These are phyloP conservation scores for Limnanthes douglasii DNA, from an alignment of 345 rosid genomes.

Conservation along the genomic window DNA sequence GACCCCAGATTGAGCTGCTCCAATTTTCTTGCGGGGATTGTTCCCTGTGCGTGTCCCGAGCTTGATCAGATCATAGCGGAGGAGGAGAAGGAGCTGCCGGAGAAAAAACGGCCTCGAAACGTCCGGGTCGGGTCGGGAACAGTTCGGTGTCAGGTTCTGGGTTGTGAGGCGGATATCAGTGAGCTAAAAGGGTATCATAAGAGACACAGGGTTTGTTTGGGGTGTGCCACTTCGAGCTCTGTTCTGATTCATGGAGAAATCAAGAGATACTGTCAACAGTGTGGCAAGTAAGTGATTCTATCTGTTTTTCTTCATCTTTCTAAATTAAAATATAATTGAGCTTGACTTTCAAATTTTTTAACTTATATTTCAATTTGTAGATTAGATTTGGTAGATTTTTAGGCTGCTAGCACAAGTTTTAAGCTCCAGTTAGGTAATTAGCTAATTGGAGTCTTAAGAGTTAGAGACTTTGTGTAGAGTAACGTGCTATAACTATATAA, in stretches of 20 bases:
- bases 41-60: conserved; percentile 94
- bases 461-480: too few relatives aligned
- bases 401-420: too few relatives aligned
- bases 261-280: conserved; percentile 98
- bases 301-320: neutral
- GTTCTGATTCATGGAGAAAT: conserved; percentile 52
- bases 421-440: too few relatives aligned
- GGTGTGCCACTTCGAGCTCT: conserved; percentile 53
- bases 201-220: conserved; percentile 79
- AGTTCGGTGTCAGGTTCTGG: conserved; percentile 63
- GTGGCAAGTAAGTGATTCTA: conserved; percentile 57
- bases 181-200: conserved; percentile 90
- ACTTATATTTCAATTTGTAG: too few relatives aligned
- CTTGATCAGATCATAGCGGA: conserved; percentile 49
- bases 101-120: conserved; percentile 42
- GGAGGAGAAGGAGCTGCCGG: conserved; percentile 45
- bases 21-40: conserved; percentile 65
- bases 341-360: too few relatives aligned
- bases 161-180: conserved; percentile 69
- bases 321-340: too few relatives aligned
- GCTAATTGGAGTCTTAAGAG: too few relatives aligned
- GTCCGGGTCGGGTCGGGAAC: conserved; percentile 11
- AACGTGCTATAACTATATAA: too few relatives aligned
- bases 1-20: conserved; percentile 81
- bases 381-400: too few relatives aligned